phyloP scores from a whole-genome alignment of 164 flowering plant species.

The Cinnamomum chago region DNA sequence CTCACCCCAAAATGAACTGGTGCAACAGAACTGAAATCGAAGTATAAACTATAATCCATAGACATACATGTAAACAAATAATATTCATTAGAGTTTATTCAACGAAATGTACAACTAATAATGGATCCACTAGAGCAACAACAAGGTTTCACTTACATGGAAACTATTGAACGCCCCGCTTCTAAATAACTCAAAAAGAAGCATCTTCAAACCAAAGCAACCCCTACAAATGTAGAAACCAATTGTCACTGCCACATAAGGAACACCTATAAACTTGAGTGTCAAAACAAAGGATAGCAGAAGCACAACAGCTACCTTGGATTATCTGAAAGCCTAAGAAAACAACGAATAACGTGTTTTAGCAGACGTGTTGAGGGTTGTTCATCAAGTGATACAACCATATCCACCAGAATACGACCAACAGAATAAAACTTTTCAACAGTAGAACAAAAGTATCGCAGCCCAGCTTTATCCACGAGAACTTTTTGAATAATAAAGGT shows the following conservation, averaged over 20 bases:
- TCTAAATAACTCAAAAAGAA: constrained; percentile 30
- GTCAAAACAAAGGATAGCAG: not conserved
- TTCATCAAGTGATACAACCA: constrained; percentile 82
- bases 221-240: constrained; percentile 22
- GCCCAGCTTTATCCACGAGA: constrained; percentile 79
- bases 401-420: constrained; percentile 68
- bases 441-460: constrained; percentile 81
- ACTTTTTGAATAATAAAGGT: constrained; percentile 90
- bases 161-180: constrained; percentile 22
- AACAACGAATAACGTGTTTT: constrained; percentile 86
- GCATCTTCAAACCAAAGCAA: constrained; percentile 31
- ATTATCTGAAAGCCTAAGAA: constrained; percentile 84
- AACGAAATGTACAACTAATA: not conserved
- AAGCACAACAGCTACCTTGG: constrained; percentile 43
- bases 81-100: not conserved
- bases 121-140: not conserved
- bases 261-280: not conserved
- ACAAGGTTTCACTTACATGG: constrained; percentile 22
- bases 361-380: constrained; percentile 67
- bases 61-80: not conserved
- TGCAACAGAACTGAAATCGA: too few relatives aligned
- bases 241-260: constrained; percentile 5
- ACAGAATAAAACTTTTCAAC: constrained; percentile 93
- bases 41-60: not conserved
- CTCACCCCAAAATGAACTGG: not conserved